Evolutionary conservation across 331 rosid genomes (phyloP).

Genomic region (Quercus tomentella): DNA sequence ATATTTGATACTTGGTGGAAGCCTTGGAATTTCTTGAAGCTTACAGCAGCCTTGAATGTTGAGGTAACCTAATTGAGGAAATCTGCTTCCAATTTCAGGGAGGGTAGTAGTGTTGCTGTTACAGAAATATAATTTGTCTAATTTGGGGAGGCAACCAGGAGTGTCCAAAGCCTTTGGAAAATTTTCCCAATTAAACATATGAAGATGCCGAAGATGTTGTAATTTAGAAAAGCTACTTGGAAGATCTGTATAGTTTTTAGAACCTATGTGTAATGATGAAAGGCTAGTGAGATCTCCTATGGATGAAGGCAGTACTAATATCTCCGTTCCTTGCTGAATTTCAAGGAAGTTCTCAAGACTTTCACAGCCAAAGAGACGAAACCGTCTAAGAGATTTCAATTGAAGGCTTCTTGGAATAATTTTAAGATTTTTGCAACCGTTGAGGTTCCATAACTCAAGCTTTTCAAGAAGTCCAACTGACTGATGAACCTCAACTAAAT

Average conservation of each 20-base stretch:
- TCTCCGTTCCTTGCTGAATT: too few relatives aligned
- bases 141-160: too few relatives aligned
- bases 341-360: not conserved
- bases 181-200: too few relatives aligned
- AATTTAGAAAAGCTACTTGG: too few relatives aligned
- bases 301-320: not conserved
- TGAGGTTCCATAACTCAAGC: not conserved
- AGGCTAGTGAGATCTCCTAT: slow-evolving; percentile 10
- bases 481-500: not conserved
- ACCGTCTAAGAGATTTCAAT: slow-evolving; percentile 3
- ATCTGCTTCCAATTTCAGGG: not conserved
- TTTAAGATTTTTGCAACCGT: not conserved
- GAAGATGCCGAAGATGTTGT: accelerated
- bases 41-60: too few relatives aligned
- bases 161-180: too few relatives aligned
- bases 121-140: not conserved
- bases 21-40: too few relatives aligned
- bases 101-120: not conserved
- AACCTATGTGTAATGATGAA: accelerated
- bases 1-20: too few relatives aligned
- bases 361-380: not conserved
- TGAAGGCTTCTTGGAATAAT: slow-evolving; percentile 2
- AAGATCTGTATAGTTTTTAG: too few relatives aligned
- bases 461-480: not conserved
- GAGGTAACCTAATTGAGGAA: too few relatives aligned